These are phyloP conservation scores for Tricholoma furcatifolium DNA, from an alignment of 768 basidiomycete species.

Conservation along the genomic window DNA sequence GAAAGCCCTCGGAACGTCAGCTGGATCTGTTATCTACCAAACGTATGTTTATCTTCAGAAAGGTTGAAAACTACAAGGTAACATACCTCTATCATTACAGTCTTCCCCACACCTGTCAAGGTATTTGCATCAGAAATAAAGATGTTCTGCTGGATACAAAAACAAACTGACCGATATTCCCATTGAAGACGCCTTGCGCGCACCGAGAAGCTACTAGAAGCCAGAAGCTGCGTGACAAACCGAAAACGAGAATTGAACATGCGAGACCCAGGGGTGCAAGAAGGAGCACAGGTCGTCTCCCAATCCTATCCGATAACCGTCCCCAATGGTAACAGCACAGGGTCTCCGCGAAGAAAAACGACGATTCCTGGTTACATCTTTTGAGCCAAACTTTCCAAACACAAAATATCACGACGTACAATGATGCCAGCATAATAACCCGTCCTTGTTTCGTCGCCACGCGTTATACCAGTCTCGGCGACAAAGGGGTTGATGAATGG, in stretches of 20 bases:
- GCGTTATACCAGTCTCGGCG: conserved; percentile 39
- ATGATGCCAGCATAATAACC: conserved; percentile 50
- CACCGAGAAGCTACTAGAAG: conserved; percentile 25
- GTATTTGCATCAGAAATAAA: no score
- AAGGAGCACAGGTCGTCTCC: conserved; percentile 34
- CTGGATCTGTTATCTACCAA: conserved; percentile 12
- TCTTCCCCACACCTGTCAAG: not conserved
- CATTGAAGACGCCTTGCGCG: conserved; percentile 35
- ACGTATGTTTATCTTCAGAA: not conserved
- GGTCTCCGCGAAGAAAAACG: conserved; percentile 36
- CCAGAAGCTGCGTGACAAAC: conserved; percentile 30
- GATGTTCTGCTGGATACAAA: not conserved
- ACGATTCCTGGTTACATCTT: conserved; percentile 30
- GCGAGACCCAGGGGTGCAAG: conserved; percentile 31
- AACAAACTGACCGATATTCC: conserved; percentile 33
- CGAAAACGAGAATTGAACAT: conserved; percentile 30
- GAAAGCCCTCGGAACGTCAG: conserved; percentile 7
- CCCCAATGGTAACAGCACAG: conserved; percentile 33
- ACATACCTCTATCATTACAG: conserved; percentile 8
- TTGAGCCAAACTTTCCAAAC: not conserved
- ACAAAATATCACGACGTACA: conserved; percentile 22
- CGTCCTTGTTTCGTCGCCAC: conserved; percentile 39
- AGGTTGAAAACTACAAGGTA: not conserved
- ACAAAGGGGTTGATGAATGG: conserved; percentile 46
- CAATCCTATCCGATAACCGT: conserved; percentile 33